phyloP scores from a whole-genome alignment of 176 grass and related monocot genomes.

The Phyllostachys edulis region DNA sequence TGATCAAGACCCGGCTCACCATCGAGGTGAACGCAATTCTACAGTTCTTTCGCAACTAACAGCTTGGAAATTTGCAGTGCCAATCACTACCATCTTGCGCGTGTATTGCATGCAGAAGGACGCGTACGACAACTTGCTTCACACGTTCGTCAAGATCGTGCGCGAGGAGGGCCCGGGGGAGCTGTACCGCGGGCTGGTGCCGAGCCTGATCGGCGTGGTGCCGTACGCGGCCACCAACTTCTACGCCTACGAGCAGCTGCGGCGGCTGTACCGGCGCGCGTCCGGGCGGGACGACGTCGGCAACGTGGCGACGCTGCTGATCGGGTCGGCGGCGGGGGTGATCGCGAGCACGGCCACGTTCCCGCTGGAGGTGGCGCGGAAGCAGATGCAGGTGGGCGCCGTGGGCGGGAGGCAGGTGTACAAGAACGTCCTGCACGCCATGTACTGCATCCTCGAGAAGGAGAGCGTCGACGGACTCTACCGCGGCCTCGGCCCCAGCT shows the following conservation, averaged over 20 bases:
- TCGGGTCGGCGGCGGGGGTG: constrained; percentile 66
- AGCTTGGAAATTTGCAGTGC: not conserved
- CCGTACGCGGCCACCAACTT: constrained; percentile 84
- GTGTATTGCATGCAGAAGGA: constrained; percentile 45
- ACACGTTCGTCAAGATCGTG: constrained; percentile 79
- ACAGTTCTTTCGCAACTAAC: too few relatives aligned
- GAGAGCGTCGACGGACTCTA: constrained; percentile 70
- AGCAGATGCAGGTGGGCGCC: constrained; percentile 87
- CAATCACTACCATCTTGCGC: not conserved
- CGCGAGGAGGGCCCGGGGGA: constrained; percentile 58
- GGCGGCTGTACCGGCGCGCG: constrained; percentile 47
- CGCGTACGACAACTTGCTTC: constrained; percentile 63
- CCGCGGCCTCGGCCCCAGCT: constrained; percentile 72
- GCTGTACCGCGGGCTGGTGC: constrained; percentile 70
- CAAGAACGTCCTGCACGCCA: constrained; percentile 68
- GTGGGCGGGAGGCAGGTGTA: constrained; percentile 72
- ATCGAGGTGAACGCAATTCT: constrained; percentile 50
- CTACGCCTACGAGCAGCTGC: constrained; percentile 75
- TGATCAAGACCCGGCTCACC: constrained; percentile 83
- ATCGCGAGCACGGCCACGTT: constrained; percentile 86
- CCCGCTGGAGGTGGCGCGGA: constrained; percentile 87
- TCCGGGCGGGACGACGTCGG: constrained; percentile 49
- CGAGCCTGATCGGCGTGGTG: constrained; percentile 81
- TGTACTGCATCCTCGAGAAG: constrained; percentile 62
- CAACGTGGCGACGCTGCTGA: constrained; percentile 52